phyloP scores from a whole-genome alignment of 2,329 filamentous ascomycete species.

The Penicillium vulpinum region DNA sequence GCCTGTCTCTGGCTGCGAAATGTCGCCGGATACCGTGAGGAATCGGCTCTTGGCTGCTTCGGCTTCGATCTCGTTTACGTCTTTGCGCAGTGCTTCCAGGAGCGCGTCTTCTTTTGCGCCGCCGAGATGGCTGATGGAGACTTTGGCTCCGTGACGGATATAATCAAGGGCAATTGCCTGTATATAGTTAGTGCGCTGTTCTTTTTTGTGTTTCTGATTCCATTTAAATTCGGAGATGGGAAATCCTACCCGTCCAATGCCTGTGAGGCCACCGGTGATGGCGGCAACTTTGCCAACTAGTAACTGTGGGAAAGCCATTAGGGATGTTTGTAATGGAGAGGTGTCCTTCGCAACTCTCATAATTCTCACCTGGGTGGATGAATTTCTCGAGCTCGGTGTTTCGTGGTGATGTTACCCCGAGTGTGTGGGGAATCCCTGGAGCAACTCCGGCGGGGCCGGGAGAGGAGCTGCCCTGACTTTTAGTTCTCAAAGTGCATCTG shows the following conservation, averaged over 20 bases:
- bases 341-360: background rate
- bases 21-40: slow-evolving; percentile 72
- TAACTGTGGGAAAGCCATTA: slow-evolving; percentile 48
- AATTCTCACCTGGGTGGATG: background rate
- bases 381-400: slow-evolving; percentile 24
- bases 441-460: background rate
- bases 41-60: slow-evolving; percentile 46
- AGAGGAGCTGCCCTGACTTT: too few relatives aligned
- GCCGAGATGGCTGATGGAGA: slow-evolving; percentile 78
- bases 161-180: slow-evolving; percentile 77
- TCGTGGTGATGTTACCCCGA: slow-evolving; percentile 38
- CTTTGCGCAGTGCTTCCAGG: slow-evolving; percentile 32
- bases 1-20: slow-evolving; percentile 72
- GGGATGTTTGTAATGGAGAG: background rate
- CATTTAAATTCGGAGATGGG: background rate
- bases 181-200: background rate
- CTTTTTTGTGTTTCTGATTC: background rate
- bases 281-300: slow-evolving; percentile 75
- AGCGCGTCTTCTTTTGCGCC: slow-evolving; percentile 32
- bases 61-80: slow-evolving; percentile 29
- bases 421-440: slow-evolving; percentile 18
- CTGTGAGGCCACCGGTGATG: slow-evolving; percentile 83
- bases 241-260: slow-evolving; percentile 66
- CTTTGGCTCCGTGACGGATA: slow-evolving; percentile 72
- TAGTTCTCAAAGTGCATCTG: too few relatives aligned